Base-by-base conservation (phyloP, 208 protist species). In the Wallacemonas collosoma region DNA sequence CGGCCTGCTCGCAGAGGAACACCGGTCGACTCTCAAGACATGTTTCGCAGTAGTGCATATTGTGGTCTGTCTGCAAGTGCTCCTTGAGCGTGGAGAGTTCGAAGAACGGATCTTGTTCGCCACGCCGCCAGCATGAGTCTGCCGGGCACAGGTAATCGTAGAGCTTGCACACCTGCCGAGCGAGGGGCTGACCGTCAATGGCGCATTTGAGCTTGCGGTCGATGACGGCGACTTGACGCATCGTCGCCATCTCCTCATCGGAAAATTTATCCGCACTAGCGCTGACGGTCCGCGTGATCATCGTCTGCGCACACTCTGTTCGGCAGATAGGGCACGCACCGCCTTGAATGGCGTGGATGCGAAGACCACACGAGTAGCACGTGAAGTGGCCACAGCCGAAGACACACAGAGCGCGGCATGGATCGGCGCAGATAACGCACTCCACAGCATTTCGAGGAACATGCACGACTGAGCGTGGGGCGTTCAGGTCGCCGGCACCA, bases 1-100 rank as follows among this genome's bases (percentile, higher is more conserved):
- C 68, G n/a, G 73, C 64, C 63, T 96, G 91, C 82, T 97, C 90
- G 57, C 86, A 93, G 48, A 97, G 82, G 71, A 97, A 96, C 2
- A 82, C 85, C 5, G 87, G 83, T 1, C 89, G 80, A 53, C 86
- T 56, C 53, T 92, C 64, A 7, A 96, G 69, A 61, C 93, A 97
- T 11, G 94, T 80, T 4, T 81, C 65, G 67, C 93, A 97, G 70
- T 95, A 96, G 3, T 47, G 40, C 53, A 93, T 38, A 14, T 79
- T 55, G 73, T 97, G 93, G 43, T 95, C 89, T 0, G 77, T 57
- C 35, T 61, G 51, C 3, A 97, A 67, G 72, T 97, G 93, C 51
- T 93, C 79, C 57, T 86, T 69, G n/a, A 97, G 82, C 44, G 76
- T 61, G 3, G 38, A n/a, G 6, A 90, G 38, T 47, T 87, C 68